Evolutionary conservation across 352 stramenopile genomes (phyloP), one percentile per base, ranked within the genome.

Genomic region (Phytophthora pini): DNA sequence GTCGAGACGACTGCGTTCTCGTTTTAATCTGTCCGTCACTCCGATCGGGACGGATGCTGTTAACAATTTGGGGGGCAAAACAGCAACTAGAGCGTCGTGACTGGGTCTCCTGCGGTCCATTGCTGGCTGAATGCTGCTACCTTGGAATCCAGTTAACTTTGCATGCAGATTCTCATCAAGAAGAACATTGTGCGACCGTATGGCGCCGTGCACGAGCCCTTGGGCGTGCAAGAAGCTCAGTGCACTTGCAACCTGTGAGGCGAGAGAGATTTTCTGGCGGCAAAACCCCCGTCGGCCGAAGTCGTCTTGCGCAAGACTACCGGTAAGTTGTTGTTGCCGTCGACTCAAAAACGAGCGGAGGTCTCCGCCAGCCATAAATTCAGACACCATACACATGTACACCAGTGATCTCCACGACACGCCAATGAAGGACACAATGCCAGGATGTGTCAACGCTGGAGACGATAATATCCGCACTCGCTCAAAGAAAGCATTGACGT

Each of bases 311-410:
- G 27, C 24, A 26, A 26, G 15, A 34, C 48, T 5, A 20, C 17
- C 17, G 17, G 17, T 20, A 58, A 50, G 44, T 63, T 70, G 46
- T 46, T 76, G 36, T 53, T 68, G 49, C 65, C 70, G 70, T 80
- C 53, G 53, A 53, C n/a, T 52, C 4, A 89, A 38, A 11, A 87
- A 65, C 4, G 65, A 68, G 9, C 74, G 69, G 12, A 89, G 58
- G 53, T 89, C 80, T 6, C 80, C 76, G 20, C 68, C 59, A 56
- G 73, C 72, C 80, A 89, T 87, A 50, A 85, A 88, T 58, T 88
- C 80, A 22, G 68, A 83, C 41, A 89, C 60, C 34, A 78, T 66
- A 36, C 70, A 80, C 32, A 89, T 49, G 31, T 89, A 80, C 27
- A 60, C 52, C 11, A 84, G 61, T 20, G 76, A 82, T 15, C 70